Conservation (phyloP, 306 rosid genomes). For the Vigna radiata region DNA sequence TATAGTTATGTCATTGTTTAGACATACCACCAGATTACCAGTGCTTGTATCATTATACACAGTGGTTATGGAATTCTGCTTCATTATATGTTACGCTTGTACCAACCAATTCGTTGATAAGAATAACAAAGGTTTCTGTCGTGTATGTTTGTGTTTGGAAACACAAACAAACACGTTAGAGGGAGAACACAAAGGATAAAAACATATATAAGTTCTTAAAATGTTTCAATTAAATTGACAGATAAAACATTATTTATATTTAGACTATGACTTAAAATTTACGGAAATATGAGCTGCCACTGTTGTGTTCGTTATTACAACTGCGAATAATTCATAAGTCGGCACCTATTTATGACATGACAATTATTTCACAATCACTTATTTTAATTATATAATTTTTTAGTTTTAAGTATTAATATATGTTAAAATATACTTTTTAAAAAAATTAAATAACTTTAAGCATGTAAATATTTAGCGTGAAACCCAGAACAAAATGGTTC, state of each 20-base stretch:
- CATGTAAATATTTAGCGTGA: not conserved
- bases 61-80: not conserved
- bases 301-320: constrained; percentile 18
- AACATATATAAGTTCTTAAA: not conserved
- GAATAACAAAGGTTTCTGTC: not conserved
- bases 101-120: not conserved
- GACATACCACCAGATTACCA: constrained; percentile 11
- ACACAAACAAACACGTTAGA: constrained; percentile 2
- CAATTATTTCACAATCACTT: too few species aligned
- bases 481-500: too few species aligned
- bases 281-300: constrained; percentile 2
- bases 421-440: too few species aligned
- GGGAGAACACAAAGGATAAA: not conserved
- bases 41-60: not conserved
- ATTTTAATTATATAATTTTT: too few species aligned
- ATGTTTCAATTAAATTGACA: constrained; percentile 12
- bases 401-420: too few species aligned
- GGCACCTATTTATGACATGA: too few species aligned
- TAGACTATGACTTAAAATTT: not conserved
- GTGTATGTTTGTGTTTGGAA: constrained; percentile 8
- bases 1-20: not conserved
- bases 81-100: not conserved
- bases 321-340: too few species aligned
- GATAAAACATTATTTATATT: not conserved
- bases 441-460: not conserved